These are phyloP conservation scores for Diphasiastrum complanatum DNA, from an alignment of 83 land plant genomes.

Conservation along the genomic window DNA sequence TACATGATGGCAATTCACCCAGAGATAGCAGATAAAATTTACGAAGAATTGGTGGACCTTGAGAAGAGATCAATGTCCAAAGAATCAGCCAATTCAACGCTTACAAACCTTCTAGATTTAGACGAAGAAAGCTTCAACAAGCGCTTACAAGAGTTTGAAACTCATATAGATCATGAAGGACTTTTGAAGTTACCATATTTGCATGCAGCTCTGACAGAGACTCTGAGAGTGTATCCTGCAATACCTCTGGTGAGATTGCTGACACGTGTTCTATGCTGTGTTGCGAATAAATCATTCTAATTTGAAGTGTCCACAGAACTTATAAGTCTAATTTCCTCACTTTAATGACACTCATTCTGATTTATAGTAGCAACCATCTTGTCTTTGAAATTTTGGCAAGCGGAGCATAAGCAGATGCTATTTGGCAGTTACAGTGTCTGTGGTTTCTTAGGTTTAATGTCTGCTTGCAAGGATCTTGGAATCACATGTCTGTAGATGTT, in stretches of 20 bases:
- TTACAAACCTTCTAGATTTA: background rate
- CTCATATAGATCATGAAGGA: conserved; percentile 53
- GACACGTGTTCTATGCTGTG: background rate
- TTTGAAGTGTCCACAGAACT: background rate
- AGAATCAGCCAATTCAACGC: background rate
- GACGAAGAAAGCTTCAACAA: conserved; percentile 35
- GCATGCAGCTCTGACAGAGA: conserved; percentile 81
- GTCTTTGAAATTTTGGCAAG: no score
- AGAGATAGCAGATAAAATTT: conserved; percentile 44
- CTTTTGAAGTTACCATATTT: conserved; percentile 54
- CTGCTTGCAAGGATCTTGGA: no score
- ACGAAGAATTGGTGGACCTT: conserved; percentile 45
- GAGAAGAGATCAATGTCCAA: conserved; percentile 23
- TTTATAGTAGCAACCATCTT: no score
- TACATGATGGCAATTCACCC: conserved; percentile 64
- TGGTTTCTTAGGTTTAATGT: no score
- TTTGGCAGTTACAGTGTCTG: no score
- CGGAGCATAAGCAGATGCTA: no score
- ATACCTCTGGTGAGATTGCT: conserved; percentile 63
- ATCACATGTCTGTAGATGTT: no score
- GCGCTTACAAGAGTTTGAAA: conserved; percentile 42
- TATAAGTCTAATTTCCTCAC: background rate
- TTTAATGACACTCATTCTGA: no score
- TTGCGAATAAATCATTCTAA: background rate
- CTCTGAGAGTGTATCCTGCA: conserved; percentile 83